A percentile compares a stretch with the other conserved stretches of the same genome.
phyloP scores from a whole-genome alignment of 805 yeast genomes.

The Starmerella floris region DNA sequence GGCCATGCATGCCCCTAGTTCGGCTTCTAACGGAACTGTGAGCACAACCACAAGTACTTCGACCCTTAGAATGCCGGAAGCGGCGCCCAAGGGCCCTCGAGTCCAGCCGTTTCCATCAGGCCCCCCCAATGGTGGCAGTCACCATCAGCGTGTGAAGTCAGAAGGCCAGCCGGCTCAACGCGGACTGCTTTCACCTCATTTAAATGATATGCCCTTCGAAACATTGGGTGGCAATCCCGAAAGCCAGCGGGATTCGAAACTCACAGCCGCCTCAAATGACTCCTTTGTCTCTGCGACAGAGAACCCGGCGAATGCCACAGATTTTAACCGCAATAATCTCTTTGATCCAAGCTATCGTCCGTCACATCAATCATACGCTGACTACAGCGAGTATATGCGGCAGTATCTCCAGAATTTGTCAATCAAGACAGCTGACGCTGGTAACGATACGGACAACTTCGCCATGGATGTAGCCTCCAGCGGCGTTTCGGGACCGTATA shows the following conservation, averaged over 20 bases:
- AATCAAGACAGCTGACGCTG: neutral
- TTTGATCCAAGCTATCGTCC: conserved; percentile 14
- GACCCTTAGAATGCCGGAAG: neutral
- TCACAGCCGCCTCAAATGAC: conserved; percentile 17
- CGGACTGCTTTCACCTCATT: conserved; percentile 14
- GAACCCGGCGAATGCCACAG: neutral
- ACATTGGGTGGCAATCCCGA: neutral
- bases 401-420: conserved; percentile 16
- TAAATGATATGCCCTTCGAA: conserved; percentile 1
- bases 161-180: conserved; percentile 14
- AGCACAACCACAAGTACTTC: neutral
- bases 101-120: conserved; percentile 1
- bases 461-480: too few relatives aligned
- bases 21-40: too few relatives aligned
- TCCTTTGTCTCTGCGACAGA: conserved; percentile 23
- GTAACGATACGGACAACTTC: too few relatives aligned
- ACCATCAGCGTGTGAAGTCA: neutral
- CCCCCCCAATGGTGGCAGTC: conserved; percentile 16
- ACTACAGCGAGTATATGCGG: conserved; percentile 23
- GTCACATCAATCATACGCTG: conserved; percentile 22
- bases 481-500: too few relatives aligned
- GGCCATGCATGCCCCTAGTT: neutral
- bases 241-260: conserved; percentile 5
- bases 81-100: conserved; percentile 5
- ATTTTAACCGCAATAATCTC: conserved; percentile 1